phyloP scores from a whole-genome alignment of 2,329 filamentous ascomycete species.

The Pseudocercospora fuligena region DNA sequence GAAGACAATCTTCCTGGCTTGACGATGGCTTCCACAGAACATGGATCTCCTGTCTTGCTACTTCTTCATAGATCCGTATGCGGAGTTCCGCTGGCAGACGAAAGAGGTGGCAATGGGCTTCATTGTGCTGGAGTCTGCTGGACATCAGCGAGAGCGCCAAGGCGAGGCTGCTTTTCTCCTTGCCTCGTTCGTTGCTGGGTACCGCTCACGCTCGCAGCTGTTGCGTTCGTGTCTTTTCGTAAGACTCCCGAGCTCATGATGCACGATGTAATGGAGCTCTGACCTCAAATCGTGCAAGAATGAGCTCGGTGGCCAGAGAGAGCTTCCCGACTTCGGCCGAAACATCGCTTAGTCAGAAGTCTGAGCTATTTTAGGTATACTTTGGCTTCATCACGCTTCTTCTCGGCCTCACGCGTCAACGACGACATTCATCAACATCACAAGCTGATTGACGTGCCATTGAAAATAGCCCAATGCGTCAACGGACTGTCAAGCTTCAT shows the following conservation, averaged over 20 bases:
- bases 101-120: neutral
- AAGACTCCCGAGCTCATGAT: no score
- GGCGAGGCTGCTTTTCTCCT: neutral
- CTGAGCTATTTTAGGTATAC: neutral
- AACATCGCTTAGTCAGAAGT: neutral
- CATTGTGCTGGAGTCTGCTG: neutral
- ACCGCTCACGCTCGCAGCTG: neutral
- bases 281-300: no score
- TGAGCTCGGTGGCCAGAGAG: neutral
- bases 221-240: neutral
- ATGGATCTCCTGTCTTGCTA: neutral
- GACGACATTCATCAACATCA: neutral
- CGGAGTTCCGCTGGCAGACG: neutral
- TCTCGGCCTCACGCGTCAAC: neutral
- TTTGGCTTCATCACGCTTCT: neutral
- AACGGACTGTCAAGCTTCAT: neutral
- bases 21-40: neutral
- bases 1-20: neutral
- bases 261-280: no score
- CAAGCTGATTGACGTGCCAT: neutral
- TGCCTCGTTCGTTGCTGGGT: neutral
- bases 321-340: neutral
- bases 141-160: neutral
- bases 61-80: neutral
- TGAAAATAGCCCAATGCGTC: neutral